Conservation (phyloP, 2,329 filamentous ascomycete species). For the Cladophialophora psammophila region DNA sequence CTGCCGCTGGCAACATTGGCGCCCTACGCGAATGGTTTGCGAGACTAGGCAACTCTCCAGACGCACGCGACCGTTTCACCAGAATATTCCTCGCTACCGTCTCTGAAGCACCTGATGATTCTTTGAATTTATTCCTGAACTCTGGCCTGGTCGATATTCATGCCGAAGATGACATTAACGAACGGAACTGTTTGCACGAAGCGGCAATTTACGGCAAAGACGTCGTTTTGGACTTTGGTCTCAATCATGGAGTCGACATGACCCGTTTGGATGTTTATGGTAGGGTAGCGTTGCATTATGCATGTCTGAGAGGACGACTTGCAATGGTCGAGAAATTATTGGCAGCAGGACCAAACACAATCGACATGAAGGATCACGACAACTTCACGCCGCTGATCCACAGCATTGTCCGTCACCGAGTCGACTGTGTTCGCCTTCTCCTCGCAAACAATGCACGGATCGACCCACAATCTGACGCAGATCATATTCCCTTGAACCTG, state of each 20-base stretch:
- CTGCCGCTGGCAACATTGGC: conserved; percentile 79
- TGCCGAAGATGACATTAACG: conserved; percentile 96
- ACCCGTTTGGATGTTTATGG: conserved; percentile 91
- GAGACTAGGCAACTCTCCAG: conserved; percentile 69
- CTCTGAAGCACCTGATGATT: conserved; percentile 79
- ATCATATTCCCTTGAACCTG: conserved; percentile 92
- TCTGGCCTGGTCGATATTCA: conserved; percentile 87
- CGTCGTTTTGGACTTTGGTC: conserved; percentile 76
- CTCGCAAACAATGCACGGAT: conserved; percentile 81
- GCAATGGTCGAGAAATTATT: conserved; percentile 81
- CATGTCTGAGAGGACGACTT: conserved; percentile 89
- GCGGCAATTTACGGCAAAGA: conserved; percentile 91
- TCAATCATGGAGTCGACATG: conserved; percentile 78
- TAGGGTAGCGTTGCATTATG: conserved; percentile 90
- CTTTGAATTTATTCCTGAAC: conserved; percentile 77
- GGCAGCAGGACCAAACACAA: conserved; percentile 72
- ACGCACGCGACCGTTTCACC: conserved; percentile 78
- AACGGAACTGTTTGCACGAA: conserved; percentile 94
- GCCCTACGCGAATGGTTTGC: conserved; percentile 81
- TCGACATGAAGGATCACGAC: conserved; percentile 91
- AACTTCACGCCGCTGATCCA: conserved; percentile 97
- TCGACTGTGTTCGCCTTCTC: conserved; percentile 79
- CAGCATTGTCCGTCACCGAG: conserved; percentile 85
- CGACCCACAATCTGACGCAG: conserved; percentile 82
- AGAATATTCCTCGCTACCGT: conserved; percentile 90